Evolutionary conservation across 1,284 basidiomycete species (phyloP).

Genomic region (Ganoderma lucidum): DNA sequence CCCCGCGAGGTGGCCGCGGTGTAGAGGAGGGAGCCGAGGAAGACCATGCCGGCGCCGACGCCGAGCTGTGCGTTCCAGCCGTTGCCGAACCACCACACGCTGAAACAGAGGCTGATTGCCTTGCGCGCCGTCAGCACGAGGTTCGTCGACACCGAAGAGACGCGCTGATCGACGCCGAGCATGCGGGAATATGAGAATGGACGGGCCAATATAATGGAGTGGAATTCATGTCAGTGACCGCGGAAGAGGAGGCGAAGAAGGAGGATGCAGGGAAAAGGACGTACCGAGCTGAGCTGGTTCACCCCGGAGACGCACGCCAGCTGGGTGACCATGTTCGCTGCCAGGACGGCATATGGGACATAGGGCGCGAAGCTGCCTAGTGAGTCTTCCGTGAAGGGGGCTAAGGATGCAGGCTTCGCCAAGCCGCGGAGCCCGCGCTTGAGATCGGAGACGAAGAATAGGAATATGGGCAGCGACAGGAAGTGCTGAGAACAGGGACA

Average conservation of each 20-base stretch:
- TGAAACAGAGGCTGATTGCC: constrained; percentile 74
- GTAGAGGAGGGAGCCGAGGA: constrained; percentile 68
- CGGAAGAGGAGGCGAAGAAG: too few relatives aligned
- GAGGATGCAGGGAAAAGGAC: too few relatives aligned
- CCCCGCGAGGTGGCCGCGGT: constrained; percentile 36
- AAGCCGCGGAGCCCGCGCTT: constrained; percentile 60
- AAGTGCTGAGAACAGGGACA: constrained; percentile 53
- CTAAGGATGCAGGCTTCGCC: constrained; percentile 31
- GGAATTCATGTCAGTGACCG: not conserved
- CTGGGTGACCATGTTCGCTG: constrained; percentile 79
- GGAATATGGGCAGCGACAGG: constrained; percentile 80
- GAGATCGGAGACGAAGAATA: constrained; percentile 67
- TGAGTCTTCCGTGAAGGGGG: constrained; percentile 20
- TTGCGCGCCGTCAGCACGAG: constrained; percentile 76
- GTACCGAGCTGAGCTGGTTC: constrained; percentile 80
- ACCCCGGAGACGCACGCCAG: constrained; percentile 90
- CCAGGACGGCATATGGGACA: constrained; percentile 62
- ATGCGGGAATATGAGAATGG: too few relatives aligned
- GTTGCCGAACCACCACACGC: constrained; percentile 79
- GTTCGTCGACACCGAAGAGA: constrained; percentile 78
- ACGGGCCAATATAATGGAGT: not conserved
- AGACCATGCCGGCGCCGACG: constrained; percentile 70
- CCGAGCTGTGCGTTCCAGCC: constrained; percentile 71
- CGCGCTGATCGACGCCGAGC: constrained; percentile 53
- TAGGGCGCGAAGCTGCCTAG: constrained; percentile 30